A percentile compares a stretch with the other conserved stretches of the same genome.
These are phyloP conservation scores for Papiliotrema nemorosa DNA, from an alignment of 1,284 basidiomycete species.

Conservation along the genomic window DNA sequence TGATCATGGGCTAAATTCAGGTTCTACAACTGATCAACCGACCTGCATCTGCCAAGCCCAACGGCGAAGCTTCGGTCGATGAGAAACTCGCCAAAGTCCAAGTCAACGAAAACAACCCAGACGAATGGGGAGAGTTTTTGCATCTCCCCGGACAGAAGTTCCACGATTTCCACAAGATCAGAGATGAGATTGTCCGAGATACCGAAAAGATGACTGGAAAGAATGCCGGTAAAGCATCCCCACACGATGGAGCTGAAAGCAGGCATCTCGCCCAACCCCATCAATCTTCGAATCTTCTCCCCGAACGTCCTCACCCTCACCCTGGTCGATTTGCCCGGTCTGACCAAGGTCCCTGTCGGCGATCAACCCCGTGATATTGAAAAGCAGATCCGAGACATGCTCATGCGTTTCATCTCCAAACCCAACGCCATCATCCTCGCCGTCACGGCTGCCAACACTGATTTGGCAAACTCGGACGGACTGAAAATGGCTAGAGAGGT, in stretches of 20 bases:
- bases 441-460: constrained; percentile 92
- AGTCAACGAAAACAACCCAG: constrained; percentile 66
- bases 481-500: constrained; percentile 94
- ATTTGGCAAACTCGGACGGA: constrained; percentile 97
- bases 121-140: constrained; percentile 99
- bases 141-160: constrained; percentile 96
- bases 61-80: constrained; percentile 45
- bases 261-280: constrained; percentile 91
- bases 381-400: constrained; percentile 95
- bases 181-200: constrained; percentile 92
- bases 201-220: constrained; percentile 97
- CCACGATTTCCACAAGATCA: constrained; percentile 93
- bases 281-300: constrained; percentile 94
- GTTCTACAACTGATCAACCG: constrained; percentile 93
- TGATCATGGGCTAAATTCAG: constrained; percentile 46
- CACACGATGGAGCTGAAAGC: constrained; percentile 1
- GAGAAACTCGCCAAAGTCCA: constrained; percentile 34
- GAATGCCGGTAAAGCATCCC: constrained; percentile 70
- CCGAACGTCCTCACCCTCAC: constrained; percentile 96
- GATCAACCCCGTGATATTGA: constrained; percentile 98
- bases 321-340: constrained; percentile 91
- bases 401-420: constrained; percentile 91
- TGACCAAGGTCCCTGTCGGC: constrained; percentile 91
- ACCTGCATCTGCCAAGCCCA: constrained; percentile 56
- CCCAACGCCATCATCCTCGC: constrained; percentile 80